Conservation (phyloP, 2,329 filamentous ascomycete species). For the Lomentospora prolificans region DNA sequence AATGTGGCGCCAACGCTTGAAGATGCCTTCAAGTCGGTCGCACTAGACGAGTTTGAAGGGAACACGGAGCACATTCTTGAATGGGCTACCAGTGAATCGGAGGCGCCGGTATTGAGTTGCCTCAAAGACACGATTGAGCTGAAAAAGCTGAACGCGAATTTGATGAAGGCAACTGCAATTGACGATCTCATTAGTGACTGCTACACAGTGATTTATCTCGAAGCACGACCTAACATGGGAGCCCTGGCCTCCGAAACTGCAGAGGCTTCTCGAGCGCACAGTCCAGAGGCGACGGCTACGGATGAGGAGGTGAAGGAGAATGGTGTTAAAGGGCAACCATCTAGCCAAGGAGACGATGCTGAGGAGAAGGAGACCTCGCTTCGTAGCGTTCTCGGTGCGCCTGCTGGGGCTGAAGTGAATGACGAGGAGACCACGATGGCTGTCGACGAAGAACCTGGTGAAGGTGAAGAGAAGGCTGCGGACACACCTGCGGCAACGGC, state of each 20-base stretch:
- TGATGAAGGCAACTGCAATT: slow-evolving; percentile 77
- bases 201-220: slow-evolving; percentile 34
- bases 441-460: slow-evolving; percentile 21
- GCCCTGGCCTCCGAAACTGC: not conserved
- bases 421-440: slow-evolving; percentile 27
- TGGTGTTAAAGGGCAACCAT: slow-evolving; percentile 25
- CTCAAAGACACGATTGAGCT: slow-evolving; percentile 49
- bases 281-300: not conserved
- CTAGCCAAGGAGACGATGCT: slow-evolving; percentile 14
- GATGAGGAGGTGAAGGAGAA: slow-evolving; percentile 18
- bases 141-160: slow-evolving; percentile 68
- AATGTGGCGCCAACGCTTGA: slow-evolving; percentile 35
- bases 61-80: slow-evolving; percentile 42
- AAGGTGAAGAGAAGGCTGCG: slow-evolving; percentile 1
- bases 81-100: slow-evolving; percentile 36
- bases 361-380: slow-evolving; percentile 17
- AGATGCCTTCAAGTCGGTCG: slow-evolving; percentile 45
- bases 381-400: slow-evolving; percentile 31
- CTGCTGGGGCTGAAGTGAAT: slow-evolving; percentile 22
- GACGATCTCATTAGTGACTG: slow-evolving; percentile 92
- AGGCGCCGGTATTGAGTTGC: slow-evolving; percentile 34
- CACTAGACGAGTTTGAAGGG: slow-evolving; percentile 47
- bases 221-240: not conserved
- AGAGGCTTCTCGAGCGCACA: not conserved
- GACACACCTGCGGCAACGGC: not conserved